Base-by-base conservation (phyloP, 192 early-diverging fungal species). In the Rhizophagus sp. region DNA sequence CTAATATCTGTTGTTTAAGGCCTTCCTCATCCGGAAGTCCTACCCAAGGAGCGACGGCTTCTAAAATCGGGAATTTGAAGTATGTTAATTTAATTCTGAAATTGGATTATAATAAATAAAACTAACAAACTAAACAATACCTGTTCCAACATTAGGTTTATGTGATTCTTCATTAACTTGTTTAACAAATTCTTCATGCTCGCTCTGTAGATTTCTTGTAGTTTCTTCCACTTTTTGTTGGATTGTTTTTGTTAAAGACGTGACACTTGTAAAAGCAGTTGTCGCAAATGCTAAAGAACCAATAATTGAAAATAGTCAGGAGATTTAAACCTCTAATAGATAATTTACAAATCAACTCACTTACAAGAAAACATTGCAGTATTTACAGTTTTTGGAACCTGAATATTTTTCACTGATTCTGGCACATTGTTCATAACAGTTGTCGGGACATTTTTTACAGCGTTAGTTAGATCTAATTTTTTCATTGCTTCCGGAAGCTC, bases 1-100 rank as follows among this genome's bases (percentile, higher is more conserved):
- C 85, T 30, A 89, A 76, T 17, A 90, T 88, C 3, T 82, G 81
- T 17, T 76, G 70, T 66, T 89, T 90, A 78, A 90, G 79, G 41
- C 85, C 80, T 3, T 84, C 82, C 76, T 90, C 89, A 73, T 89
- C 84, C 25, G 84, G 84, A 67, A 87, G 78, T 24, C 89, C 89
- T 24, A 78, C 80, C 89, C 89, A 90, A 22, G 87, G 87, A 11
- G 88, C 75, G 25, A 89, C 66, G 25, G 83, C 73, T 49, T 89
- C 89, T 90, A 49, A 30, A 25, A 72, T 47, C 33, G 13, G 13
- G n/a, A 9, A 36, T 50, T 30, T 10, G 2, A 34, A 17, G 62
- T 57, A 7, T 24, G 30, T 19, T 34, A 30, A 24, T 9, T 62
- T 62, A 62, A 47, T 11, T 27, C 11, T 12, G 22, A 22, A 33